Conservation (phyloP, 176 grass and related monocot species). For the Triticum urartu region DNA sequence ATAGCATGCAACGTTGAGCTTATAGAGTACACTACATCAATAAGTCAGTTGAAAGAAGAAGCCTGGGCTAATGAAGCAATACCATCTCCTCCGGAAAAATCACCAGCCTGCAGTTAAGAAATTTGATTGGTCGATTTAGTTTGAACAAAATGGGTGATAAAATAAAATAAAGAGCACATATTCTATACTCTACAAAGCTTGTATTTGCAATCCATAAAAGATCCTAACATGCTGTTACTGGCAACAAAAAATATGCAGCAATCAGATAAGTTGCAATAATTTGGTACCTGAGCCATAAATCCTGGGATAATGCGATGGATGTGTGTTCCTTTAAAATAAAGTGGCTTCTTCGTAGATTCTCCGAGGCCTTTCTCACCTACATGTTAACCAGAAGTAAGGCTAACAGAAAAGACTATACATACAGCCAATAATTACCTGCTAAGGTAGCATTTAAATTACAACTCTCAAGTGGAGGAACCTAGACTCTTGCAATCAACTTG, state of each 20-base stretch:
- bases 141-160: background rate
- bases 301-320: conserved; percentile 71
- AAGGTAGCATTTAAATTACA: background rate
- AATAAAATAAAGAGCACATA: background rate
- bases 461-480: background rate
- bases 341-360: conserved; percentile 51
- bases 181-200: background rate
- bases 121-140: conserved; percentile 27
- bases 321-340: conserved; percentile 62
- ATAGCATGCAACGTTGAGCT: conserved; percentile 68
- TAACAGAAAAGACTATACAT: conserved; percentile 18
- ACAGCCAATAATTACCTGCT: conserved; percentile 13
- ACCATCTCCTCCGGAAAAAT: conserved; percentile 85
- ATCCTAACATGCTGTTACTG: background rate
- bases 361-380: conserved; percentile 64
- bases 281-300: conserved; percentile 71
- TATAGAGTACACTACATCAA: conserved; percentile 67
- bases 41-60: conserved; percentile 82
- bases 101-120: conserved; percentile 60
- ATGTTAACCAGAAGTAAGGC: conserved; percentile 9
- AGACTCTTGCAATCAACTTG: conserved; percentile 6
- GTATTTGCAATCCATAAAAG: conserved; percentile 20
- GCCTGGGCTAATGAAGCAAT: conserved; percentile 75
- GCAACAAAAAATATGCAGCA: conserved; percentile 22
- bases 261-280: background rate